phyloP scores from a whole-genome alignment of 164 flowering plant genomes.

The Cinnamomum chago region DNA sequence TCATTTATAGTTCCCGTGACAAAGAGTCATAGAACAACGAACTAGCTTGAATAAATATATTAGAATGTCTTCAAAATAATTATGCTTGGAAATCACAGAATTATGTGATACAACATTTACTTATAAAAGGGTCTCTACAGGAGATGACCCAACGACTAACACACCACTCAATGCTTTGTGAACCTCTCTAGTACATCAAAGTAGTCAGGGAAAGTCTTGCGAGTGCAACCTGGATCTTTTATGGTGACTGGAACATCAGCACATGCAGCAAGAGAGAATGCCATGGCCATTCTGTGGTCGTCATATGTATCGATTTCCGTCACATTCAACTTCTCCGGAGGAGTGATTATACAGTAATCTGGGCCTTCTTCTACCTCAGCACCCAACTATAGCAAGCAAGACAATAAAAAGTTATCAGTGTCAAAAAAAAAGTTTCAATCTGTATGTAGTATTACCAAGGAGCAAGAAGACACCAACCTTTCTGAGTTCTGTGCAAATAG shows the following conservation, averaged over 20 bases:
- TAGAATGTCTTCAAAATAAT: too few relatives aligned
- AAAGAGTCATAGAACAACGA: too few relatives aligned
- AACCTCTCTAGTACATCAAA: slow-evolving; percentile 75
- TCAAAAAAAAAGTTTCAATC: neutral
- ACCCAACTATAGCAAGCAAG: slow-evolving; percentile 50
- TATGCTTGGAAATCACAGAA: too few relatives aligned
- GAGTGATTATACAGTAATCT: slow-evolving; percentile 92
- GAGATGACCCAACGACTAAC: too few relatives aligned
- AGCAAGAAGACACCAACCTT: slow-evolving; percentile 54
- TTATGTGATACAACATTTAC: too few relatives aligned
- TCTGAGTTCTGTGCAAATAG: slow-evolving; percentile 94
- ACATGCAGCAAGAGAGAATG: slow-evolving; percentile 97
- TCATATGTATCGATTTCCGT: slow-evolving; percentile 91
- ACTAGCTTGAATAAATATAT: too few relatives aligned
- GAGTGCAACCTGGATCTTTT: slow-evolving; percentile 90
- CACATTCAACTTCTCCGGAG: slow-evolving; percentile 82
- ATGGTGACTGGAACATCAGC: slow-evolving; percentile 93
- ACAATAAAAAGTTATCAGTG: neutral
- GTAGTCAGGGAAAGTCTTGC: slow-evolving; percentile 97
- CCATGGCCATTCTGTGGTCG: slow-evolving; percentile 99
- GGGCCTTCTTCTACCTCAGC: slow-evolving; percentile 97
- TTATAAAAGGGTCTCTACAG: too few relatives aligned
- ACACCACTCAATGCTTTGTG: slow-evolving; percentile 50
- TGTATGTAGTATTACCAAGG: neutral
- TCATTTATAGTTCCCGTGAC: too few relatives aligned